A percentile compares a stretch with the other conserved stretches of the same genome.
phyloP scores from a whole-genome alignment of 176 grass and related monocot genomes.

The Cocos nucifera region DNA sequence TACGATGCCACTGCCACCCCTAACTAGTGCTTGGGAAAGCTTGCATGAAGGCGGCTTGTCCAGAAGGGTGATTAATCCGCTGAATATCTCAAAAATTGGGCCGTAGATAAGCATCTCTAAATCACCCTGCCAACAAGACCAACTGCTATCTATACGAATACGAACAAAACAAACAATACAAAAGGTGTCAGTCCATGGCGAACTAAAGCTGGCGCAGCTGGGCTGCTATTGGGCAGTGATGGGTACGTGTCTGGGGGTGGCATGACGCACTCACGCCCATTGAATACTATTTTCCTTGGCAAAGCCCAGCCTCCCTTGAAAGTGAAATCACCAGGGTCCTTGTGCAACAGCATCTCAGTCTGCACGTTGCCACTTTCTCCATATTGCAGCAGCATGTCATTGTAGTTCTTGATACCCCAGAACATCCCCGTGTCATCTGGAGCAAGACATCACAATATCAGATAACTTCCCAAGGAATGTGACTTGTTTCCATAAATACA shows the following conservation, averaged over 20 bases:
- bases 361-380: slow-evolving; percentile 42
- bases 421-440: slow-evolving; percentile 58
- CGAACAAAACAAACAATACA: neutral
- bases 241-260: slow-evolving; percentile 55
- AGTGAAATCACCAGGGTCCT: slow-evolving; percentile 38
- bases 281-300: slow-evolving; percentile 50
- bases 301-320: slow-evolving; percentile 60
- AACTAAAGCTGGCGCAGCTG: neutral
- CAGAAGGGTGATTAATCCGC: too few relatives aligned
- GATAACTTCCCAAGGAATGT: too few relatives aligned
- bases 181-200: neutral
- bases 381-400: slow-evolving; percentile 51
- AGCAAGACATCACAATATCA: too few relatives aligned
- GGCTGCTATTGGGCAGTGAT: slow-evolving; percentile 33
- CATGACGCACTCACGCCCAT: slow-evolving; percentile 60
- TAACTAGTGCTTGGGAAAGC: too few relatives aligned
- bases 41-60: too few relatives aligned
- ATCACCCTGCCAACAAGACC: neutral
- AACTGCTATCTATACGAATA: neutral
- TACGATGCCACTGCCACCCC: too few relatives aligned
- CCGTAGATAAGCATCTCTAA: neutral
- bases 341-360: slow-evolving; percentile 56
- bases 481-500: too few relatives aligned
- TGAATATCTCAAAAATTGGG: too few relatives aligned
- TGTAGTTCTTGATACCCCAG: slow-evolving; percentile 59